These are phyloP conservation scores for Annona squamosa DNA, from an alignment of 164 flowering plant genomes.

Conservation along the genomic window DNA sequence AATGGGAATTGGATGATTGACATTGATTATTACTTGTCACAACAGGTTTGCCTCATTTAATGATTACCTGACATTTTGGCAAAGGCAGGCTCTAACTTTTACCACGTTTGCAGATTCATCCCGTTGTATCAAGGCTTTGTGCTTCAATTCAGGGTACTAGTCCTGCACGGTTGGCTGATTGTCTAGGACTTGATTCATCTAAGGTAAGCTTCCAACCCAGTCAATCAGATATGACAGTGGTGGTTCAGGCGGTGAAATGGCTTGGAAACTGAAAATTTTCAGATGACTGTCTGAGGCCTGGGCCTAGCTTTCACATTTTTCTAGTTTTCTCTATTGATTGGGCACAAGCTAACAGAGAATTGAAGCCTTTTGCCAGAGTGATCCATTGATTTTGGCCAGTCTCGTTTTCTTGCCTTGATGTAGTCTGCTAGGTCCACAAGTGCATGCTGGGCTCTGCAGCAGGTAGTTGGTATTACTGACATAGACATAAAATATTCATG, in stretches of 20 bases:
- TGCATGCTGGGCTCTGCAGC: background rate
- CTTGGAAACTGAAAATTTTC: background rate
- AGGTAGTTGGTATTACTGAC: background rate
- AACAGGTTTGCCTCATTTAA: conserved; percentile 47
- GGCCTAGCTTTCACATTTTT: background rate
- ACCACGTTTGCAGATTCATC: conserved; percentile 67
- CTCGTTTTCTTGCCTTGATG: background rate
- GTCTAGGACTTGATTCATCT: conserved; percentile 93
- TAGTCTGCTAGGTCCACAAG: background rate
- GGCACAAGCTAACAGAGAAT: background rate
- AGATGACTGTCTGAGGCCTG: background rate
- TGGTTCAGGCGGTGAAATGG: background rate
- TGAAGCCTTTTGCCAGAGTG: background rate
- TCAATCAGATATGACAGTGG: background rate
- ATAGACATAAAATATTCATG: background rate
- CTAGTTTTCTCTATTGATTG: background rate
- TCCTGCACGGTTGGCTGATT: conserved; percentile 93
- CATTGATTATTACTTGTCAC: conserved; percentile 90
- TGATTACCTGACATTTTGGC: background rate
- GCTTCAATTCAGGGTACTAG: conserved; percentile 94
- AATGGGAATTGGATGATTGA: conserved; percentile 82
- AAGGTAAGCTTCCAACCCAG: conserved; percentile 43
- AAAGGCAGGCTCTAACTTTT: background rate
- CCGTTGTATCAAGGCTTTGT: conserved; percentile 94
- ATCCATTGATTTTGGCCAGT: background rate